These are phyloP conservation scores for Aegilops longissima DNA, from an alignment of 176 grass and related monocot genomes.

Conservation along the genomic window DNA sequence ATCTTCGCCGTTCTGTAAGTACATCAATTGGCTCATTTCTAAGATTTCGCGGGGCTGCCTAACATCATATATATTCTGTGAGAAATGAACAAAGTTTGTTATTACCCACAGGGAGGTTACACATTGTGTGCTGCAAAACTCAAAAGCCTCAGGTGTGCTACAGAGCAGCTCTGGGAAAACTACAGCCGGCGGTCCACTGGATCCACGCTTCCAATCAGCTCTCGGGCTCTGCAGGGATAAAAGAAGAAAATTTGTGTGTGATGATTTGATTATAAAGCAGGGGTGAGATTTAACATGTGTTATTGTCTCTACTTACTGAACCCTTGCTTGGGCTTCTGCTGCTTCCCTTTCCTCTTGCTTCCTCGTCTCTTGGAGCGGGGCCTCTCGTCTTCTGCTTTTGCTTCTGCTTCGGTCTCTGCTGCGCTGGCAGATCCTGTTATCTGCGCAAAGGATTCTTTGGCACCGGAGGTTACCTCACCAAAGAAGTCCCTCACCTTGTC, in stretches of 20 bases:
- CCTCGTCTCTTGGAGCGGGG: conserved; percentile 36
- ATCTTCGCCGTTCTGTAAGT: not conserved
- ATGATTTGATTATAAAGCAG: not conserved
- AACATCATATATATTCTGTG: not conserved
- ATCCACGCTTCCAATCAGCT: conserved; percentile 1
- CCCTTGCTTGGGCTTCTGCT: conserved; percentile 38
- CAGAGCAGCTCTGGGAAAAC: conserved; percentile 24
- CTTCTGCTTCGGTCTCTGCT: conserved; percentile 60
- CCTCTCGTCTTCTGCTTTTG: conserved; percentile 34
- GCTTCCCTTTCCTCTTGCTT: conserved; percentile 40
- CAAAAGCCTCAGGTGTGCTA: conserved; percentile 7
- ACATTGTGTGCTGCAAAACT: conserved; percentile 11
- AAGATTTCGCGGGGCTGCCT: not conserved
- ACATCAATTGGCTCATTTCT: not conserved
- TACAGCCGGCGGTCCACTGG: not conserved
- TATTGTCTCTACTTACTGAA: conserved; percentile 35
- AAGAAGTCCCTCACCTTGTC: conserved; percentile 97
- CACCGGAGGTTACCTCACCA: conserved; percentile 59
- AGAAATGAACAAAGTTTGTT: not conserved
- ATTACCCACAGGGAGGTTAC: conserved; percentile 21
- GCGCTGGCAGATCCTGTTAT: conserved; percentile 62
- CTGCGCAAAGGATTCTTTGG: conserved; percentile 94
- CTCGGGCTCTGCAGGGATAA: conserved; percentile 28
- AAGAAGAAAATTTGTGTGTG: not conserved
- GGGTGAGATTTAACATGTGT: not conserved